Base-by-base conservation (phyloP, 805 yeast species). In the Nakazawaea wyomingensis region DNA sequence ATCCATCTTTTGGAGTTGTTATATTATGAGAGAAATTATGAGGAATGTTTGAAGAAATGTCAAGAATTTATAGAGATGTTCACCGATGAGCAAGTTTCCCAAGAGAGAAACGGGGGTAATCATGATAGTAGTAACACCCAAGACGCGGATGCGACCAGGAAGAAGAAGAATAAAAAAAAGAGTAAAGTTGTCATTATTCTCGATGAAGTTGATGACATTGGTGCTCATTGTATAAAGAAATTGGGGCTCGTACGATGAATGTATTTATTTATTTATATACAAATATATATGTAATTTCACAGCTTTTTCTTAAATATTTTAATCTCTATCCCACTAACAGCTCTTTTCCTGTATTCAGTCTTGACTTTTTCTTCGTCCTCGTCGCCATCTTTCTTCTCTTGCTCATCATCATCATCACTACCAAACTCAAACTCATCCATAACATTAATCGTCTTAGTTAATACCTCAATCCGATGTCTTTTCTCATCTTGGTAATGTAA, bases 381-480 rank as follows among this genome's bases (percentile, higher is more conserved):
- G n/a, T n/a, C n/a, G n/a, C n/a, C n/a, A n/a, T n/a, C n/a, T n/a
- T n/a, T n/a, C n/a, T n/a, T n/a, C n/a, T 63, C 66, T 3, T 63
- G 66, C 8, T 62, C 66, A 4, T 54, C 59, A 16, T 52, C 61
- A 18, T 14, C 34, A n/a, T 59, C 59, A 3, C 27, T 24, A 2
- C 42, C 57, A 13, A 30, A 29, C 39, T 28, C 37, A 36, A 80
- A 68, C 59, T 87, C 96, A 60, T 89, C 96, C 20, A 85, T 55
- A 0, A 88, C 89, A 20, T 74, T 74, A 0, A 83, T 70, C 4
- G 82, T 77, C 19, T 74, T 80, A 0, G 96, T 88, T 22, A 61
- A 57, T 1, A 85, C 53, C 10, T 83, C 87, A 7, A 85, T 76
- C 45, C 56, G 65, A 54, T 72, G 65, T 7, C 72, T 69, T 32